Evolutionary conservation across 805 yeast genomes (phyloP), one percentile per base, ranked within the genome.

Genomic region (Cyberlindnera subsufficiens): DNA sequence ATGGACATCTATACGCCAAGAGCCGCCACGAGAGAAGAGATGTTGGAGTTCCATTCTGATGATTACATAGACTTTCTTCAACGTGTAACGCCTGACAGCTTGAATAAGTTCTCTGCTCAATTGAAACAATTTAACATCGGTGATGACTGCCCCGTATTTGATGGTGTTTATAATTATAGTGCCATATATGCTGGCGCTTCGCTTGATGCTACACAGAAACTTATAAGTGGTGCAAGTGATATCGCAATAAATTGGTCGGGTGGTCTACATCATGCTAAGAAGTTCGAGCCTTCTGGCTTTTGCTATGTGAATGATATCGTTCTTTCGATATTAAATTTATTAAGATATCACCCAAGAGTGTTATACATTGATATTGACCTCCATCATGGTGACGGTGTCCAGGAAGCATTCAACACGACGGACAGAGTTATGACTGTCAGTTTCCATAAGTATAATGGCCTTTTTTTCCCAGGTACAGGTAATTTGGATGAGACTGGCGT

Each of bases 321-420:
- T 1, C 69, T 91, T 37, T 88, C 95, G 38, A 87, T 90, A 35
- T 69, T 91, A 48, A 88, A 91, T 60, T 71, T 91, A 34, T 69
- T 91, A 47, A 69, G 96, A 41, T 88, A 86, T 50, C 96, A 90
- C 64, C 93, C 96, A 34, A 75, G 98, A 50, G 96, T 91, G 7
- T 71, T 91, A 60, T 91, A 91, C 61, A 86, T 91, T 42, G 98
- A 91, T 64, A 90, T 89, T 43, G 98, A 91, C 63, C 77, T 91
- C 13, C 98, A 91, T 63, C 98, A 91, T 59, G 98, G 98, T 36
- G 98, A 91, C 64, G 98, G 98, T 51, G 98, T 91, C 16, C 96
- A 91, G 63, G 98, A 91, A 64, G 97, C 97, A 1, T 91, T 91
- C 59, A 86, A 91, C 66, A 78, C 93, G 15, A 86, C 96, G 2